A percentile compares a stretch with the other conserved stretches of the same genome.
Conservation (phyloP, 2,329 filamentous ascomycete genomes). For the Zymoseptoria ardabiliae region DNA sequence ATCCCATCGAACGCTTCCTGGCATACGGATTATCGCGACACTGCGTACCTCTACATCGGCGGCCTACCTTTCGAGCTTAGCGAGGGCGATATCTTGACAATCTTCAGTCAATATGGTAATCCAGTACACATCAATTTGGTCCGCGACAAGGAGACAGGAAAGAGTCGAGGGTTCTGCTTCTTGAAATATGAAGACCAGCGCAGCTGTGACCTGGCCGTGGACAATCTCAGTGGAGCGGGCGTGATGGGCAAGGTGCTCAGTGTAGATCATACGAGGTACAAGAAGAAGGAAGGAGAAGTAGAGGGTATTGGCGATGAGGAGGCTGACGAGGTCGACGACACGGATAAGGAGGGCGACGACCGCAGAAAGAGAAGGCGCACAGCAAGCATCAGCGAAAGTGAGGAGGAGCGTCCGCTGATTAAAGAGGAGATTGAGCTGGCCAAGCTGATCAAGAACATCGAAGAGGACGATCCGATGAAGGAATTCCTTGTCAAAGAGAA, state of each 20-base stretch:
- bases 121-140: slow-evolving; percentile 87
- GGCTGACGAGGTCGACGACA: slow-evolving; percentile 46
- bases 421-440: slow-evolving; percentile 77
- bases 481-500: slow-evolving; percentile 82
- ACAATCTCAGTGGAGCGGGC: slow-evolving; percentile 83
- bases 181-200: slow-evolving; percentile 97
- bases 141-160: slow-evolving; percentile 92
- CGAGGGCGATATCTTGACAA: slow-evolving; percentile 90
- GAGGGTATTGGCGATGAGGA: slow-evolving; percentile 38
- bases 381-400: slow-evolving; percentile 36
- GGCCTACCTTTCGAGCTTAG: slow-evolving; percentile 86
- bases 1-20: slow-evolving; percentile 82
- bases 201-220: slow-evolving; percentile 90
- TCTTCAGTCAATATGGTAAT: slow-evolving; percentile 95
- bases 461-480: slow-evolving; percentile 98
- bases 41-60: slow-evolving; percentile 93
- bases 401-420: slow-evolving; percentile 53
- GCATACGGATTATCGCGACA: slow-evolving; percentile 97
- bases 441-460: slow-evolving; percentile 61
- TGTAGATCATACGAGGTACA: slow-evolving; percentile 91
- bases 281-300: slow-evolving; percentile 65
- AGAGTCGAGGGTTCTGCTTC: slow-evolving; percentile 90
- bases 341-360: slow-evolving; percentile 32
- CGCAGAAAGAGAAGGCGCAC: slow-evolving; percentile 39
- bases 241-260: slow-evolving; percentile 72